A percentile compares a stretch with the other conserved stretches of the same genome.
phyloP scores from a whole-genome alignment of 345 rosid genomes.

The Mallotus nudiflorus region DNA sequence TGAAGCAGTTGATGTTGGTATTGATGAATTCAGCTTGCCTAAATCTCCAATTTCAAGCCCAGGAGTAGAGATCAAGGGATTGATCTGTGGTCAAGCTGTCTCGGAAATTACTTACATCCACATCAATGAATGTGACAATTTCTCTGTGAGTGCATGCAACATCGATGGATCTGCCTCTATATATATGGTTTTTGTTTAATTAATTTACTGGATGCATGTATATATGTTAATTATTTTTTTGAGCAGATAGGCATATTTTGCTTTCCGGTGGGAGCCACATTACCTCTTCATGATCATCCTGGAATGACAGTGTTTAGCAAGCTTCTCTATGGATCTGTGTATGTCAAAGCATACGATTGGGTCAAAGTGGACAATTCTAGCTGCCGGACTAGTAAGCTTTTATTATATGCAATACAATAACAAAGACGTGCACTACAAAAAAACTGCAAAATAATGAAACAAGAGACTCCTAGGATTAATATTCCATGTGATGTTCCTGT shows the following conservation, averaged over 20 bases:
- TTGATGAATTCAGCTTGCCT: too few relatives aligned
- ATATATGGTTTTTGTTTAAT: too few relatives aligned
- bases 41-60: not conserved
- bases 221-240: not conserved
- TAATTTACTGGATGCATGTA: too few relatives aligned
- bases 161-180: too few relatives aligned
- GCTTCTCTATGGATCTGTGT: slow-evolving; percentile 47
- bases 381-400: slow-evolving; percentile 32
- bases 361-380: slow-evolving; percentile 19
- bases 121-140: too few relatives aligned
- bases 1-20: not conserved
- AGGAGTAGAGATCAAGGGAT: not conserved
- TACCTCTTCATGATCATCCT: slow-evolving; percentile 57
- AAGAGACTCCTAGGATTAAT: too few relatives aligned
- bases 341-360: slow-evolving; percentile 49
- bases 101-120: too few relatives aligned
- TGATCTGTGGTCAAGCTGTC: not conserved
- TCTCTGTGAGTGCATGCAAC: too few relatives aligned
- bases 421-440: too few relatives aligned
- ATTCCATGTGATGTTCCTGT: not conserved
- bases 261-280: slow-evolving; percentile 35
- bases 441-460: too few relatives aligned
- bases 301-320: slow-evolving; percentile 56
- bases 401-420: too few relatives aligned
- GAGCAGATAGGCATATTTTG: slow-evolving; percentile 47